Evolutionary conservation across 768 basidiomycete genomes (phyloP), one percentile per base, ranked within the genome.

Genomic region (Leucogyrophana mollusca): DNA sequence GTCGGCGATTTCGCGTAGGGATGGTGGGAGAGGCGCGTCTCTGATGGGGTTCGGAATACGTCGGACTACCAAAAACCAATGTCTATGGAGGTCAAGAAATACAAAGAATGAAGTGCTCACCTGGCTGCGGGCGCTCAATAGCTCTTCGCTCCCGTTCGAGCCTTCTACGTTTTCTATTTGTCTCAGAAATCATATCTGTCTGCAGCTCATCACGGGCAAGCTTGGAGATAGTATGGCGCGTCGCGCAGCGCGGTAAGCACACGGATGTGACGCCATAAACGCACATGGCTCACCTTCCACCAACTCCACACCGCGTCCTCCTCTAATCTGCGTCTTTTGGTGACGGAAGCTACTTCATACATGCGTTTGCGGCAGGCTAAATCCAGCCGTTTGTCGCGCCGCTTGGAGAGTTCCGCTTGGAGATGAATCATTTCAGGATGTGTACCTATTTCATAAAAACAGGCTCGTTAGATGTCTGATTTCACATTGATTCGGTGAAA

Each of bases 341-440:
- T 70, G 3, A 82, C 76, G 55, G 82, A 83, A 3, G 72, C 74
- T 10, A 85, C 70, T 41, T 92, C 87, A 43, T 83, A 83, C 9
- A 75, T 69, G 40, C 86, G 81, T 60, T 90, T 83, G 24, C 78
- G 75, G n/a, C 81, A 74, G 1, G 94, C 90, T 1, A 96, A 74
- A 45, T 87, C 83, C 10, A 94, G 71, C 3, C 92, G 82, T 50
- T 88, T 86, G 60, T 93, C 87, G 24, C 88, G 77, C 35, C 95
- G 76, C 40, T 80, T 82, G 4, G 82, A 77, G 2, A 97, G 74
- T 46, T 93, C 90, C 17, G 77, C 77, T 47, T 93, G 86, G 0
- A 97, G 71, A 59, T 93, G 84, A 11, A 85, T 69, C 43, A 95
- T 70, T 57, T 96, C 94, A 0, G 94, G 94, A 56, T 97, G 95